These are phyloP conservation scores for Mycena pura DNA, from an alignment of 768 basidiomycete species.

Conservation along the genomic window DNA sequence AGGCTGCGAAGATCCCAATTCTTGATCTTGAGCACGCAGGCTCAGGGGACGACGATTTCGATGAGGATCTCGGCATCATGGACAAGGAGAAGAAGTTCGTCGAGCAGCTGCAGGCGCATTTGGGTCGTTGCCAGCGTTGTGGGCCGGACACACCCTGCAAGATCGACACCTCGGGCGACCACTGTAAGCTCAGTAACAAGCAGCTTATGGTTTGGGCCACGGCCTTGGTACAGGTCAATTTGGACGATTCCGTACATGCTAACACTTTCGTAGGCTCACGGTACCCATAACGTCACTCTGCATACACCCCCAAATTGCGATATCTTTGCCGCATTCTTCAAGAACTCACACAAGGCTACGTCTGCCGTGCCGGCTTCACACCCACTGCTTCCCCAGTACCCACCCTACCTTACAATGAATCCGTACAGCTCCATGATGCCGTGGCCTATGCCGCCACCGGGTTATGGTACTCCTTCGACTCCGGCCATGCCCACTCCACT, in stretches of 20 bases:
- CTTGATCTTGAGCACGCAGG: slow-evolving; percentile 1
- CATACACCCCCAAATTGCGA: background rate
- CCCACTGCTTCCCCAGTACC: too few relatives aligned
- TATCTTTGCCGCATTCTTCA: slow-evolving; percentile 6
- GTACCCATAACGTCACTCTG: slow-evolving; percentile 10
- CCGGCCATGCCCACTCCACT: background rate
- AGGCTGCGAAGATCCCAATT: background rate
- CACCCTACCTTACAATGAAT: background rate
- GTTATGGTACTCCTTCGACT: background rate
- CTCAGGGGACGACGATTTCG: background rate
- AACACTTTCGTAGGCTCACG: background rate
- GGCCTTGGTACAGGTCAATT: background rate
- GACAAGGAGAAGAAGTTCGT: background rate
- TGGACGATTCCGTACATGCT: background rate
- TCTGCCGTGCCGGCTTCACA: too few relatives aligned
- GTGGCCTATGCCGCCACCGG: background rate
- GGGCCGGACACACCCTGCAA: slow-evolving; percentile 7
- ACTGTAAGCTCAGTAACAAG: background rate
- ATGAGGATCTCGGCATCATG: background rate
- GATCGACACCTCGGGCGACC: background rate
- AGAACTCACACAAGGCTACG: background rate
- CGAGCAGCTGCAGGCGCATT: background rate
- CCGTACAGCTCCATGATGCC: background rate
- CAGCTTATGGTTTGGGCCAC: background rate
- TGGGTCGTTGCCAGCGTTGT: background rate